Conservation (phyloP, 768 basidiomycete genomes). For the Fomitopsis serialis region DNA sequence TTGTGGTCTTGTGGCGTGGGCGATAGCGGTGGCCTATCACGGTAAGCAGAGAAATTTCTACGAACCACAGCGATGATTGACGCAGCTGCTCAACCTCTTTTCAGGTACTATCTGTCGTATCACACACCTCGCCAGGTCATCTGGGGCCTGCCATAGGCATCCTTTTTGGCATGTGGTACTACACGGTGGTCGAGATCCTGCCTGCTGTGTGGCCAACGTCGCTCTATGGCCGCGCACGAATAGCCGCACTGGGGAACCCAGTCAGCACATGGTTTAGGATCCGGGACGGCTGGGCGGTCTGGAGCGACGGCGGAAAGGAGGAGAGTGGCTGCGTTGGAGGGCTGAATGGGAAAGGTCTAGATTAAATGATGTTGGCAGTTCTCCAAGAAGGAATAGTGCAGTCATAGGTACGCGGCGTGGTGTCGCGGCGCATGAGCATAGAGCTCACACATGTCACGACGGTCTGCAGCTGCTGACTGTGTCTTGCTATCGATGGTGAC, state of each 20-base stretch:
- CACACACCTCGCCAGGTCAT: conserved; percentile 68
- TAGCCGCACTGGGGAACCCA: conserved; percentile 48
- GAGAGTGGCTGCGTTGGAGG: conserved; percentile 67
- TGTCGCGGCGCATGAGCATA: too few relatives aligned
- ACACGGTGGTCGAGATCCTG: conserved; percentile 51
- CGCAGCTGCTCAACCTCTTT: neutral
- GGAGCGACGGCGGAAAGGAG: conserved; percentile 72
- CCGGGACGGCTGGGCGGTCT: conserved; percentile 79
- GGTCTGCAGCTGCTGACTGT: too few relatives aligned
- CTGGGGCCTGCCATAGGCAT: conserved; percentile 71
- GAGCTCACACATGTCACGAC: too few relatives aligned
- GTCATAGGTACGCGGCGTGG: too few relatives aligned
- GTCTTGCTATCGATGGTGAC: too few relatives aligned
- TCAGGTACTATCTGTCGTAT: conserved; percentile 66
- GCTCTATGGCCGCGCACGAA: conserved; percentile 43
- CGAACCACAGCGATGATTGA: neutral
- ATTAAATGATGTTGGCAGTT: too few relatives aligned
- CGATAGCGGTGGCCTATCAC: conserved; percentile 66
- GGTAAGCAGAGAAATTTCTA: conserved; percentile 35
- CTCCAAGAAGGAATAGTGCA: too few relatives aligned
- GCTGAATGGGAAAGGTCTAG: conserved; percentile 37
- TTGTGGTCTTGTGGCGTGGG: conserved; percentile 49
- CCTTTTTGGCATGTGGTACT: conserved; percentile 46
- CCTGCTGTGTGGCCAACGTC: conserved; percentile 52
- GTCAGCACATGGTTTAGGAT: conserved; percentile 62